Conservation (phyloP, 768 basidiomycete species). For the Tulasnella sp. region DNA sequence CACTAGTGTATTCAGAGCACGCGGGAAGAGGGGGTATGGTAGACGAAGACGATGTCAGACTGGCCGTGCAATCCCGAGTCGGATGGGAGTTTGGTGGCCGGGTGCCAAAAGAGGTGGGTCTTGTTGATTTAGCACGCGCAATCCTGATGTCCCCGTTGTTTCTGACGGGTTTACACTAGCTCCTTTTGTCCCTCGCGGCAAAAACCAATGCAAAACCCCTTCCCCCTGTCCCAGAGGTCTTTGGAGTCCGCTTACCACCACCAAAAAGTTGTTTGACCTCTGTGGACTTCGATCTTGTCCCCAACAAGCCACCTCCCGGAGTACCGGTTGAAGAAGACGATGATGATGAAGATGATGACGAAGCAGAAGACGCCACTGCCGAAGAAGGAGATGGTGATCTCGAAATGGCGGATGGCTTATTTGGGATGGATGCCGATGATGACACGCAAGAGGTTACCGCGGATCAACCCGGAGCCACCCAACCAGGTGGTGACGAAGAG, state of each 20-base stretch:
- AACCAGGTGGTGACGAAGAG: conserved; percentile 45
- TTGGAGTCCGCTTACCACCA: conserved; percentile 71
- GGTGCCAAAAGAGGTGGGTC: conserved; percentile 69
- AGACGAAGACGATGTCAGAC: conserved; percentile 67
- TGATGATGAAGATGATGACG: conserved; percentile 53
- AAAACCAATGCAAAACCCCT: conserved; percentile 72
- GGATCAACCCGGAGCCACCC: conserved; percentile 53
- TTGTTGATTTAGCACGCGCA: neutral
- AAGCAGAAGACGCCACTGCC: conserved; percentile 41
- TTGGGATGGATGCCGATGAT: conserved; percentile 3
- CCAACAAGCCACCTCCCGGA: conserved; percentile 70
- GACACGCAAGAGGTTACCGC: conserved; percentile 60
- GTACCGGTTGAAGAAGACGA: conserved; percentile 68
- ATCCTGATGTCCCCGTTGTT: neutral
- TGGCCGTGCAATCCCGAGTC: conserved; percentile 77
- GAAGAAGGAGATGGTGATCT: conserved; percentile 3
- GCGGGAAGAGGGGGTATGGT: conserved; percentile 65
- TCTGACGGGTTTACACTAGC: conserved; percentile 31
- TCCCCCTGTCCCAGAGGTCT: conserved; percentile 76
- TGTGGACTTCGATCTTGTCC: conserved; percentile 76
- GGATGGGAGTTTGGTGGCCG: conserved; percentile 88
- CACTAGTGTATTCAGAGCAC: conserved; percentile 77
- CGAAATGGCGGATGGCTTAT: conserved; percentile 7
- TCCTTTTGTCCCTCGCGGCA: conserved; percentile 63
- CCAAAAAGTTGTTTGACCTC: conserved; percentile 52